A percentile compares a stretch with the other conserved stretches of the same genome.
phyloP scores from a whole-genome alignment of 2,329 filamentous ascomycete species.

The Aspergillus transmontanensis region DNA sequence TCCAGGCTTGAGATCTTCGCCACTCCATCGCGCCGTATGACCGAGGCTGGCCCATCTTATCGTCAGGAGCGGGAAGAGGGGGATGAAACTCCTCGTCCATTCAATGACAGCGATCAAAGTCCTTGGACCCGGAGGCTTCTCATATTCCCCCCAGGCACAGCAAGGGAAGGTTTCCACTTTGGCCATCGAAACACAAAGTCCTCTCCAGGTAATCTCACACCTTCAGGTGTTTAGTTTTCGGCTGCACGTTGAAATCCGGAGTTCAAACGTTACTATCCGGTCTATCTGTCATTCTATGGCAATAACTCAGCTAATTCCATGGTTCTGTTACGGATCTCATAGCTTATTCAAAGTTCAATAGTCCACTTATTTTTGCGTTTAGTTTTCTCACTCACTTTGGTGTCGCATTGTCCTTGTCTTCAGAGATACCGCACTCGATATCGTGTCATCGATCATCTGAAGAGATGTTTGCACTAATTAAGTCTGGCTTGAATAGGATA shows the following conservation, averaged over 20 bases:
- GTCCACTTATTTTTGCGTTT: neutral
- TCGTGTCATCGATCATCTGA: neutral
- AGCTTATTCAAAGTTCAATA: neutral
- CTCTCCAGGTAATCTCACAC: conserved; percentile 21
- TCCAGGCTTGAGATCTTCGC: neutral
- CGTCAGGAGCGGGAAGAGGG: neutral
- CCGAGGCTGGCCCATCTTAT: neutral
- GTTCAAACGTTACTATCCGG: neutral
- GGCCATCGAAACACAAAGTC: conserved; percentile 27
- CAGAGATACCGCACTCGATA: neutral
- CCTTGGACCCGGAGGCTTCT: conserved; percentile 18
- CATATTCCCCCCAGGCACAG: conserved; percentile 7
- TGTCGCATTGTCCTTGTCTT: neutral
- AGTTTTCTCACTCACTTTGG: neutral
- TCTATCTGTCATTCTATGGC: neutral
- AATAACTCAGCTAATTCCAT: neutral
- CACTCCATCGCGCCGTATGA: neutral
- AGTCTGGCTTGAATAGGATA: neutral
- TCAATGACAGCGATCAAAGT: conserved; percentile 5
- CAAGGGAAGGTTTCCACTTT: conserved; percentile 5
- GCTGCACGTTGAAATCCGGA: neutral
- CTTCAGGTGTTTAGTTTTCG: neutral
- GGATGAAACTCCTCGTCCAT: neutral
- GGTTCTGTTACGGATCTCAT: neutral
- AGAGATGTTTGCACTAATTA: neutral